Evolutionary conservation across 257 asterid species (phyloP), one percentile per base, ranked within the genome.

Genomic region (Capsicum pubescens): DNA sequence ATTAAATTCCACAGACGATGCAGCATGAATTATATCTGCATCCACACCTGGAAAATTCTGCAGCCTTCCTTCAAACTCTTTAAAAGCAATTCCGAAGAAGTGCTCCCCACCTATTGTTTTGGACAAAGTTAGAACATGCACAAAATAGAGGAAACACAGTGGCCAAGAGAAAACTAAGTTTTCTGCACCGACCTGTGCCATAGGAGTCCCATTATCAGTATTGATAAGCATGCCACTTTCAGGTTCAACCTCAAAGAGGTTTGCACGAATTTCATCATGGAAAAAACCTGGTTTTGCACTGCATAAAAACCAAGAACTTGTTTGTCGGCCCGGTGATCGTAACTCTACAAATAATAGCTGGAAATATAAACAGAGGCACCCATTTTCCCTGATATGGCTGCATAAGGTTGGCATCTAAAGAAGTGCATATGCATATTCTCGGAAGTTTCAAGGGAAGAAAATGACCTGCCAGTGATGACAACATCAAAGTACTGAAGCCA

Each of bases 281-380:
- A 97, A 97, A 91, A 97, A 97, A 16, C 96, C 82, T 79, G 99
- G 99, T 90, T 97, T 97, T 69, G 95, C 98, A 91, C 99, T 97
- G 93, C 85, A 77, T 66, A 84, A 61, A 89, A 82, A 16, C 80
- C 13, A 16, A 15, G 35, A 26, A 77, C 16, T 54, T 54, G 3
- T 77, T 52, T 54, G 64, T 77, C 82, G 55, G 64, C 32, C 55
- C 35, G 16, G 66, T 32, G 10, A 77, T 77, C 63, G 8, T 26
- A 26, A 26, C 64, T 77, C 82, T 54, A 56, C 50, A 77, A 54
- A 32, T 48, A 77, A 77, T 9, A 26, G 82, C 50, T 77, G 21
- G 64, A 54, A 26, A 54, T 8, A 15, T 56, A 54, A 54, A 35
- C 26, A 54, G 64, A 35, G 32, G 32, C 21, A 7, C 61, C 2